Evolutionary conservation across 345 rosid species (phyloP), one percentile per base, ranked within the genome.

Genomic region (Lepidium aucheri): DNA sequence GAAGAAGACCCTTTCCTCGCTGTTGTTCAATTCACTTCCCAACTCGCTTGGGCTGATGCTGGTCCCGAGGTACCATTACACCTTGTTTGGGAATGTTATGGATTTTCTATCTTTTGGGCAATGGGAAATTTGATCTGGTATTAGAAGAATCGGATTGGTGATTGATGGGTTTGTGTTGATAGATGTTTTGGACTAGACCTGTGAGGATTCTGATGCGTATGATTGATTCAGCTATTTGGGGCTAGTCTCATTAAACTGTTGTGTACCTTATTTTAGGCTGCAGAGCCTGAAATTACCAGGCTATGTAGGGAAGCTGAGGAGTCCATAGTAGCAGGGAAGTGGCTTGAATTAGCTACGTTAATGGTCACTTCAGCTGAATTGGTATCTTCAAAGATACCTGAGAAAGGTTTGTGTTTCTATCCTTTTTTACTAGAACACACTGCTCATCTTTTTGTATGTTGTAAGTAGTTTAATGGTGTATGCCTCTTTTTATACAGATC

Each of bases 1-100:
- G 99, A 95, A 74, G 99, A 95, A 62, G 94, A 89, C 64, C 94
- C 96, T 1, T 82, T 85, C 6, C 90, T 95, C 74, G 60, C 95
- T 47, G 97, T 91, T 49, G 99, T 91, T 33, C 98, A 86, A 52
- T 91, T 84, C 84, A 86, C 97, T 49, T 85, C 97, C 39, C 94
- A 91, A 64, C 89, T 95, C 40, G 79, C 98, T 58, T 95, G 98
- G 98, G 93, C 94, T 16, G 98, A 91, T 70, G 97, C 99, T 60
- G 97, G 99, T 72, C 87, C 96, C 41, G 99, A 89, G 96, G 97
- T 88, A 69, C 45, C 26, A 1, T 32, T 46, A 18, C 38, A 8
- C 54, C 53, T 58, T 59, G 9, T 33, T 57, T 32, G 4, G 0
- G 18, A 52, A 40, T 53, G 32, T 43, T 9, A 16, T 47, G 34